Conservation (phyloP, 1,284 basidiomycete genomes). For the Trametes sp. region DNA sequence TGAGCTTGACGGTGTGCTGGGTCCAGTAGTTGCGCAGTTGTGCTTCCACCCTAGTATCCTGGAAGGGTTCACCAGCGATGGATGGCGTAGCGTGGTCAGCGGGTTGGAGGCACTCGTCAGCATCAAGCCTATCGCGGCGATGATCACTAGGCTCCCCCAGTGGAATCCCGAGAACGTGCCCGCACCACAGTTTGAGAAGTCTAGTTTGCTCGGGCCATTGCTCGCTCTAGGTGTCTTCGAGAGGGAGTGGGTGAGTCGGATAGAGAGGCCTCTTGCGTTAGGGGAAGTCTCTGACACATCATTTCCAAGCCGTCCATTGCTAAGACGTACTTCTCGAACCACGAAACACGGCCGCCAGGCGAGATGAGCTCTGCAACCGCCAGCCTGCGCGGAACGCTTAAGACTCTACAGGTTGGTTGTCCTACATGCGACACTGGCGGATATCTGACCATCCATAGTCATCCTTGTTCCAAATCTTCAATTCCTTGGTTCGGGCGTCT, state of each 20-base stretch:
- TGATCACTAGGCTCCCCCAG: conserved; percentile 76
- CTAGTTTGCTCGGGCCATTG: conserved; percentile 82
- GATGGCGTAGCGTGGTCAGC: conserved; percentile 88
- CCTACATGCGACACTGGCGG: background rate
- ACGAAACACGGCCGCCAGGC: conserved; percentile 73
- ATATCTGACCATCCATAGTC: conserved; percentile 49
- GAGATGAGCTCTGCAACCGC: conserved; percentile 88
- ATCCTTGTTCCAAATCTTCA: conserved; percentile 90
- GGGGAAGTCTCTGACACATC: background rate
- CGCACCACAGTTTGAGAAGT: conserved; percentile 67
- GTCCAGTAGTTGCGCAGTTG: conserved; percentile 63
- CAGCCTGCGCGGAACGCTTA: conserved; percentile 83
- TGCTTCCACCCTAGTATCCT: conserved; percentile 70
- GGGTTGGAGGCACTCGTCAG: conserved; percentile 85
- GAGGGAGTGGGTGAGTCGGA: conserved; percentile 82
- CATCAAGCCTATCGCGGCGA: conserved; percentile 83
- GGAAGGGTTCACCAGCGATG: conserved; percentile 74
- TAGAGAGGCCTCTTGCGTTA: background rate
- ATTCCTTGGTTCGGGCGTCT: conserved; percentile 86
- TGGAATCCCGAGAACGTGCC: conserved; percentile 72
- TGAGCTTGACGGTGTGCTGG: conserved; percentile 50
- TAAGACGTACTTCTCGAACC: conserved; percentile 84
- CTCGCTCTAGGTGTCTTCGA: conserved; percentile 85
- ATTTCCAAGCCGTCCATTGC: conserved; percentile 75
- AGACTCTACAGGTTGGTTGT: conserved; percentile 74